Percentiles rank a stretch among this genome's conserved stretches.
Evolutionary conservation across 177 flowering plant genomes (phyloP).

Genomic region (Telopea speciosissima): DNA sequence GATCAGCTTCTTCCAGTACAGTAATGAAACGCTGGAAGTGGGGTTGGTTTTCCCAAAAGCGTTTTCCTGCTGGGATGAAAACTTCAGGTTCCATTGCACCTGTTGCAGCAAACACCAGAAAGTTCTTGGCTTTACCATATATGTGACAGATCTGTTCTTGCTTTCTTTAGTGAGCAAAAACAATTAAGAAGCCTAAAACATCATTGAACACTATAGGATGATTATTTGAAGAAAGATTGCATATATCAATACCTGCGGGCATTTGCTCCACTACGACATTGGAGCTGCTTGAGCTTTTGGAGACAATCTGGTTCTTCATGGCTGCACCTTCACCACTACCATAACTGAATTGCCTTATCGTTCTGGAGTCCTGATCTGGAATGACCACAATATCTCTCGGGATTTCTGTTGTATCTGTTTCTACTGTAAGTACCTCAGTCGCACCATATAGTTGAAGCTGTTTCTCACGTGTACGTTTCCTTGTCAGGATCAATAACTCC

Average conservation of each 20-base stretch:
- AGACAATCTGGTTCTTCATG: background rate
- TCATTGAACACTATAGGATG: background rate
- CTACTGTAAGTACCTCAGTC: conserved; percentile 11
- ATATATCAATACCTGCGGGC: background rate
- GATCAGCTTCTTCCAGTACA: conserved; percentile 13
- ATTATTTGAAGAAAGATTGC: too few species aligned
- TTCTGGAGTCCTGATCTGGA: conserved; percentile 16
- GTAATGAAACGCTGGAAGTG: background rate
- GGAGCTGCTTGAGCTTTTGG: conserved; percentile 1
- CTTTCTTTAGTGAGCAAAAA: conserved; percentile 40
- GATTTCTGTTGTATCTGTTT: conserved; percentile 1
- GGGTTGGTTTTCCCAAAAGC: conserved; percentile 21
- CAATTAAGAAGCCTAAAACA: background rate
- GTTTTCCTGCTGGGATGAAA: conserved; percentile 32
- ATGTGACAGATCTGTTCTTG: conserved; percentile 53
- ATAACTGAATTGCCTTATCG: conserved; percentile 10
- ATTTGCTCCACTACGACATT: background rate
- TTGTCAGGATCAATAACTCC: conserved; percentile 26
- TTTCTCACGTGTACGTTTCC: conserved; percentile 36
- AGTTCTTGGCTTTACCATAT: conserved; percentile 61
- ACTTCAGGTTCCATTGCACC: conserved; percentile 19
- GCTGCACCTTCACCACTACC: conserved; percentile 5
- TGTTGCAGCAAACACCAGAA: conserved; percentile 37
- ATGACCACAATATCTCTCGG: conserved; percentile 7
- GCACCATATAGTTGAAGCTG: conserved; percentile 6